phyloP scores from a whole-genome alignment of 2,329 filamentous ascomycete genomes.

The Ophiostoma sp. region DNA sequence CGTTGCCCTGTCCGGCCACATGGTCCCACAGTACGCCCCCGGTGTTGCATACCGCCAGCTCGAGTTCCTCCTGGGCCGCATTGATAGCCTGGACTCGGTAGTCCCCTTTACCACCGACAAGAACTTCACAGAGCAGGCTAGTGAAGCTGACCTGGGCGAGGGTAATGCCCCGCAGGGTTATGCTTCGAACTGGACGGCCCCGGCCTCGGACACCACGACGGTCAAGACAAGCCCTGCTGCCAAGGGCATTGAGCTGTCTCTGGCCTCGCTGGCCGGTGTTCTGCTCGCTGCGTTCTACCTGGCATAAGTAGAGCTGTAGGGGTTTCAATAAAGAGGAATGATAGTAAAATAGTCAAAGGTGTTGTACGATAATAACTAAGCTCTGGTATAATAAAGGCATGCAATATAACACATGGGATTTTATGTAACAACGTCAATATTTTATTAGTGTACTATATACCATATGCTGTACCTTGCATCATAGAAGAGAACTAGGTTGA shows the following conservation, averaged over 20 bases:
- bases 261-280: conserved; percentile 2
- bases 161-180: conserved; percentile 33
- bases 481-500: too few relatives aligned
- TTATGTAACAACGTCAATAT: too few relatives aligned
- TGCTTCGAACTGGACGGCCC: conserved; percentile 1
- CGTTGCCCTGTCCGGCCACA: conserved; percentile 61
- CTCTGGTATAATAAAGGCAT: background rate
- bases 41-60: conserved; percentile 64
- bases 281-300: background rate
- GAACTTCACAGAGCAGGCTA: conserved; percentile 28
- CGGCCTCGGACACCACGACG: background rate
- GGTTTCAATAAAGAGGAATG: too few relatives aligned
- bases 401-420: too few relatives aligned
- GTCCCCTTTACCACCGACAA: conserved; percentile 35
- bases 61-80: conserved; percentile 68
- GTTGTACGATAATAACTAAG: too few relatives aligned
- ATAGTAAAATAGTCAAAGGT: too few relatives aligned
- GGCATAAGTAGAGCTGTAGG: background rate
- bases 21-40: conserved; percentile 63
- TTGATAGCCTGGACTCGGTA: conserved; percentile 48
- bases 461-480: too few relatives aligned
- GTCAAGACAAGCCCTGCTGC: conserved; percentile 7
- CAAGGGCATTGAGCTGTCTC: background rate
- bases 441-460: too few relatives aligned
- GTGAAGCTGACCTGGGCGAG: conserved; percentile 27